Conservation (phyloP, 2,329 filamentous ascomycete species). For the Fusarium sp. region DNA sequence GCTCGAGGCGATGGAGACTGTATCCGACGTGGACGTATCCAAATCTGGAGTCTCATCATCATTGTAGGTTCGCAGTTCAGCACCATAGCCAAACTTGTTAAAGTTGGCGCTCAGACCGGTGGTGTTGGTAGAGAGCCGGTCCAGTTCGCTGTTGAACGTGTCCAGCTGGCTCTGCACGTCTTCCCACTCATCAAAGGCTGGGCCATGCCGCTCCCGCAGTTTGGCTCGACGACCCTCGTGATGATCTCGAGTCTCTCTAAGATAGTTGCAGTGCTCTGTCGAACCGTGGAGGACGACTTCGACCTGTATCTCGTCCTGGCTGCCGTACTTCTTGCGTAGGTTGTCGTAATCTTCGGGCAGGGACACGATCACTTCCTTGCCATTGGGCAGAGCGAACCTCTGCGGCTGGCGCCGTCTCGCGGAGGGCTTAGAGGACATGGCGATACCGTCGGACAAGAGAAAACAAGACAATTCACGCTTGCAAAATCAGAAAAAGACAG, state of each 20-base stretch:
- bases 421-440: slow-evolving; percentile 39
- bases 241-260: slow-evolving; percentile 64
- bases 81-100: slow-evolving; percentile 71
- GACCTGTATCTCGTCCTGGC: slow-evolving; percentile 53
- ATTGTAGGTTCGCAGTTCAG: slow-evolving; percentile 64
- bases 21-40: slow-evolving; percentile 37
- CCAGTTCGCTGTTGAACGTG: slow-evolving; percentile 63
- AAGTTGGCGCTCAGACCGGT: slow-evolving; percentile 71
- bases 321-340: slow-evolving; percentile 58
- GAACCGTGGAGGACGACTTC: slow-evolving; percentile 71
- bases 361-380: slow-evolving; percentile 67
- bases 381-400: slow-evolving; percentile 67
- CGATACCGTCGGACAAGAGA: neutral
- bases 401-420: slow-evolving; percentile 55
- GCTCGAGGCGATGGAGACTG: slow-evolving; percentile 41
- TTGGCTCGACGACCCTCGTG: slow-evolving; percentile 61
- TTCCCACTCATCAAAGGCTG: slow-evolving; percentile 68
- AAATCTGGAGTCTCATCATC: slow-evolving; percentile 40
- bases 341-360: slow-evolving; percentile 66
- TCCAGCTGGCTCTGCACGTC: slow-evolving; percentile 65
- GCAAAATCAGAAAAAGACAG: neutral
- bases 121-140: slow-evolving; percentile 64
- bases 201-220: slow-evolving; percentile 62
- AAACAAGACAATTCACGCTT: neutral
- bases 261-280: slow-evolving; percentile 57